Percentiles rank a stretch among this genome's conserved stretches.
These are phyloP conservation scores for Schizonepeta tenuifolia DNA, from an alignment of 257 asterid species.

Conservation along the genomic window DNA sequence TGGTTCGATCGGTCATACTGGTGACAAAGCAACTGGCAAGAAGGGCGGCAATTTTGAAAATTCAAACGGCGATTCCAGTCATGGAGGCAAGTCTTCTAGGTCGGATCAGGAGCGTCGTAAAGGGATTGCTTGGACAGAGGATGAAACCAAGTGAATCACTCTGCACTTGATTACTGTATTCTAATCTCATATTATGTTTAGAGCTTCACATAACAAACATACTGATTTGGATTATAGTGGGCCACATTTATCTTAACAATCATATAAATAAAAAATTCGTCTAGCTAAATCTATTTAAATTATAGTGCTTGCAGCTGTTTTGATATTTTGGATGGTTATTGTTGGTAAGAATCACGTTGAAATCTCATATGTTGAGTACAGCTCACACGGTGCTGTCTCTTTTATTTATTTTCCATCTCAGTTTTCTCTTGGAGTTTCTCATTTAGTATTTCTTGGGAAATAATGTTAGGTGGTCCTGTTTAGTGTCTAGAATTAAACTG, in stretches of 20 bases:
- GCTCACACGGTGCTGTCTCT: not conserved
- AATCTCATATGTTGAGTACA: not conserved
- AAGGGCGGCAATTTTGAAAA: conserved; percentile 52
- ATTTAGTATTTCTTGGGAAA: conserved; percentile 8
- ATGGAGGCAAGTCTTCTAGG: conserved; percentile 63
- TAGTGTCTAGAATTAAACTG: not conserved
- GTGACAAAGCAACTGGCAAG: conserved; percentile 56
- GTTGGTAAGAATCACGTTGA: not conserved
- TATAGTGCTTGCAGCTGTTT: not conserved
- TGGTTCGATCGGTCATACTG: conserved; percentile 53
- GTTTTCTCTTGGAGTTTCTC: conserved; percentile 4
- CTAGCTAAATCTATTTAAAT: not conserved
- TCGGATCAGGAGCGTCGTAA: conserved; percentile 90
- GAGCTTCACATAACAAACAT: not conserved
- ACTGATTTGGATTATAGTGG: conserved; percentile 14
- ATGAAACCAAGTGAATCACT: conserved; percentile 78
- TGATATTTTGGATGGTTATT: not conserved
- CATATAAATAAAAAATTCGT: not conserved
- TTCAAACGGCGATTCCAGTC: conserved; percentile 51
- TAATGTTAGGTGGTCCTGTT: not conserved
- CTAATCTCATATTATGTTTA: conserved; percentile 5
- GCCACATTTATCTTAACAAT: not conserved
- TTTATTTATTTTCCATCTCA: not conserved
- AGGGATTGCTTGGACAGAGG: conserved; percentile 97
- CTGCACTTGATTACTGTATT: conserved; percentile 16